Evolutionary conservation across 495 filamentous ascomycete species (phyloP), one percentile per base, ranked within the genome.

Genomic region (Aspergillus cavernicola): DNA sequence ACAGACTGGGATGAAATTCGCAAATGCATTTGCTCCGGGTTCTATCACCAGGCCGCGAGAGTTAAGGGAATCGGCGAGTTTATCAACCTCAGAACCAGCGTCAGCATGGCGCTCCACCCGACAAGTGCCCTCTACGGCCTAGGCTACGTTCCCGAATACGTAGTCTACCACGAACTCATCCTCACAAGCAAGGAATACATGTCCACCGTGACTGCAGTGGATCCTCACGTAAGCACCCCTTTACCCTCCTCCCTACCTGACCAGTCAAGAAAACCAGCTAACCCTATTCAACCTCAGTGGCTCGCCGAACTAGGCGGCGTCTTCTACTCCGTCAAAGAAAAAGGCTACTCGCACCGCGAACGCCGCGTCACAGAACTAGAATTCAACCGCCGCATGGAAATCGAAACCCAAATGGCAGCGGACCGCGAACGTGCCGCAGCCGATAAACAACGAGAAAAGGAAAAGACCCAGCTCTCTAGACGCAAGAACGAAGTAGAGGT

Each of bases 101-200:
- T 99, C 6, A 91, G 88, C 9, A 88, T 97, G 51, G 88, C 95
- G 60, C 73, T 99, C 43, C 95, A 97, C 68, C 92, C 95, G 20
- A 97, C 95, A 1, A 90, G 85, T 58, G 89, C 92, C 7, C 77
- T 99, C 7, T 97, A 95, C 64, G 92, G 92, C 32, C 79, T 93
- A 2, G 92, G 93, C 4, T 93, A 93, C 69, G 79, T 97, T 23
- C 95, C 95, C 0, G 92, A 97, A 62, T 97, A 97, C 61, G 92
- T 99, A 50, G 85, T 99, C 24, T 99, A 97, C 70, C 95, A 99
- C 72, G 95, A 99, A 70, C 81, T 99, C 58, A 97, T 97, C 58
- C 81, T 97, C 39, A 99, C 95, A 0, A 88, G 84, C 45, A 97
- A 96, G 66, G 95, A 97, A 71, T 99, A 97, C 75, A 97, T 99